Percentiles rank a stretch among this genome's conserved stretches.
Conservation (phyloP, 106 monocot species). For the Dendrobium catenatum region DNA sequence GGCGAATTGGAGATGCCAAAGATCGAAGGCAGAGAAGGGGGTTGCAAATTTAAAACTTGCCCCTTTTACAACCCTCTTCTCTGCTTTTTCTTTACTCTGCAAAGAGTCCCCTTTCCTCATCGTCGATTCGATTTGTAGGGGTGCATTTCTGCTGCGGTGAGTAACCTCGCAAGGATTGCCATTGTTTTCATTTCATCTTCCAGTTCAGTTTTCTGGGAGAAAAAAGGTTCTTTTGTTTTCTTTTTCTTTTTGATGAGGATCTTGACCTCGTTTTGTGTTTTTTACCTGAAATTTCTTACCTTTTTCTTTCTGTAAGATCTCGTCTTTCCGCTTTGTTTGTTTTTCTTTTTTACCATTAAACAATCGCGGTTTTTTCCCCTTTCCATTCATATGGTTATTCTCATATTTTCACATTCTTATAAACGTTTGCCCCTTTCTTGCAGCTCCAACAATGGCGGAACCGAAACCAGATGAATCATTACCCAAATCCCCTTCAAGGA, state of each 20-base stretch:
- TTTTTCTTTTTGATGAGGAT: not conserved
- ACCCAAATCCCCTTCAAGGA: not conserved
- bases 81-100: too few relatives aligned
- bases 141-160: not conserved
- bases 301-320: not conserved
- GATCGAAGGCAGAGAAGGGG: not conserved
- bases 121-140: not conserved
- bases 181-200: not conserved
- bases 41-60: not conserved
- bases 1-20: not conserved
- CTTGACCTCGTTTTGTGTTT: not conserved
- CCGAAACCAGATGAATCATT: slow-evolving; percentile 2
- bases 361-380: not conserved
- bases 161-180: not conserved
- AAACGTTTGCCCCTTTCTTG: not conserved
- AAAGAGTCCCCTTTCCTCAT: not conserved
- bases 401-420: not conserved
- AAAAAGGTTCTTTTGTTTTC: not conserved
- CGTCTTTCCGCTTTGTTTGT: not conserved
- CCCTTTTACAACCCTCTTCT: too few relatives aligned
- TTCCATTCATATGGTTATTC: not conserved
- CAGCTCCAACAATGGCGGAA: slow-evolving; percentile 12
- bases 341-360: not conserved
- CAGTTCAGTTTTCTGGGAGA: not conserved
- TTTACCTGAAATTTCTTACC: not conserved